Base-by-base conservation (phyloP, 2,329 filamentous ascomycete genomes). In the Aureobasidium namibiae region DNA sequence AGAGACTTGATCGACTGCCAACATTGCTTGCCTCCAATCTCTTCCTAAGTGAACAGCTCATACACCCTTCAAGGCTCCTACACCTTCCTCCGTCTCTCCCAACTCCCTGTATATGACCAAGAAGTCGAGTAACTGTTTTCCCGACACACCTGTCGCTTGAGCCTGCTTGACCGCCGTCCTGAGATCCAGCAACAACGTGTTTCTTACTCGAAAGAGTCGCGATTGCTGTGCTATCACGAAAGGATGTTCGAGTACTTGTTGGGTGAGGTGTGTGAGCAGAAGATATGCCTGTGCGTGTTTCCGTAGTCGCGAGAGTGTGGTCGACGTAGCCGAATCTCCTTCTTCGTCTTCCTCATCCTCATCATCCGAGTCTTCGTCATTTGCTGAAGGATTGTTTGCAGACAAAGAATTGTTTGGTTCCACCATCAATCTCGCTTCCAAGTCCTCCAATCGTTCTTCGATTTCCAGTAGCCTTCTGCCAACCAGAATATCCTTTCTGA, bases 401-500 rank as follows among this genome's bases (percentile, higher is more conserved):
- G 23, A 31, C 16, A 38, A 21, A 3, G 54, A 33, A n/a, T 38
- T 38, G 14, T 65, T 68, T 38, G 71, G 66, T 23, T 65, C 66
- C 24, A 90, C 75, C 46, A 83, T 80, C 26, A 92, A 72, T 34
- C 78, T 76, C 41, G 79, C 80, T 69, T 92, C 89, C 45, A 92
- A 70, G 57, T 82, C 80, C 6, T 76, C 75, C 38, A 90, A 67
- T 58, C 85, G 70, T 62, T 84, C 83, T 57, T 87, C 83, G 18
- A 88, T 73, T 69, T 90, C 88, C 29, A 92, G 69, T 75, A 92
- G 78, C 65, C 62, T 63, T 65, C 81, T 75, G n/a, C 80, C 83
- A 11, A 82, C 64, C 65, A 87, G 83, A 42, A 92, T 85, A 53
- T 85, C 78, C 13, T 75, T 73, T 60, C 84, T 79, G 5, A 92